Conservation (phyloP, 495 filamentous ascomycete genomes). For the Aspergillus saccharolyticus region DNA sequence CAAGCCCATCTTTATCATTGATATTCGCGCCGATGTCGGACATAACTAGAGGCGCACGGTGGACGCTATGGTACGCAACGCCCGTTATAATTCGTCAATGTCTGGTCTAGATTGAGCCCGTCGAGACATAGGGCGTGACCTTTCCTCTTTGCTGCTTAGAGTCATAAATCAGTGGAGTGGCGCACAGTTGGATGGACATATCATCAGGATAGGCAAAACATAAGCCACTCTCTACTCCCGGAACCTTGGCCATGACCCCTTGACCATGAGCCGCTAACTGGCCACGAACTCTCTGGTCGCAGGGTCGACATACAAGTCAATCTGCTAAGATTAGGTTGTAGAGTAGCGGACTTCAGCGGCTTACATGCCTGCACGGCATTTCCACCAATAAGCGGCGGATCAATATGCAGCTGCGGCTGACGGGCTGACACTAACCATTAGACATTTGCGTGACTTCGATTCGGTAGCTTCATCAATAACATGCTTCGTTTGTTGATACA, state of each 20-base stretch:
- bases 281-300: background rate
- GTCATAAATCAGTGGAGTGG: background rate
- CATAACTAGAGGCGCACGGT: background rate
- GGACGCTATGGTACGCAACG: background rate
- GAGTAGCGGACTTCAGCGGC: background rate
- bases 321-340: background rate
- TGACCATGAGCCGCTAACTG: background rate
- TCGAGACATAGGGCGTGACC: background rate
- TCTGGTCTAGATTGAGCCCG: background rate
- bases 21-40: background rate
- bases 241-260: too few species aligned
- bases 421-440: background rate
- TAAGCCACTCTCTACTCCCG: background rate
- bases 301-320: too few species aligned
- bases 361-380: background rate
- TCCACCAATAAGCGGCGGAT: background rate
- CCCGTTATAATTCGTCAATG: background rate
- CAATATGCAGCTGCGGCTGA: background rate
- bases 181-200: background rate
- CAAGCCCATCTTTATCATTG: background rate
- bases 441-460: constrained; percentile 1
- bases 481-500: background rate
- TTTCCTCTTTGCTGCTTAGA: background rate
- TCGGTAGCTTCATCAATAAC: background rate
- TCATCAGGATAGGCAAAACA: background rate